Evolutionary conservation across 768 basidiomycete species (phyloP), one percentile per base, ranked within the genome.

Genomic region (Boletus pseudopeckii): DNA sequence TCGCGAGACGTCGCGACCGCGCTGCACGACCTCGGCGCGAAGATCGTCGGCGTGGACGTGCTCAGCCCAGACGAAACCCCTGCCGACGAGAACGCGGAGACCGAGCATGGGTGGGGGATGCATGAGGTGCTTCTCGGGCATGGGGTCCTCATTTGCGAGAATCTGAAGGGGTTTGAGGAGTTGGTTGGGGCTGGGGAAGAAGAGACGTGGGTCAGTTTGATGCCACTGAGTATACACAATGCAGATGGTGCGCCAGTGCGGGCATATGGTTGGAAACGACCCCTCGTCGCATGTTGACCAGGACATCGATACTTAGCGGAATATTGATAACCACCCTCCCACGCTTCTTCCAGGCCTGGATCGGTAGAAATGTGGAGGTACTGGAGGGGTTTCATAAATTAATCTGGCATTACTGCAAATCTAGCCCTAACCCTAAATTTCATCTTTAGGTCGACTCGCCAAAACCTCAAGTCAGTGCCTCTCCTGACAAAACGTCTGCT

Each of bases 181-280:
- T 62, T 88, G 32, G 52, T 60, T 13, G 45, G 33, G 18, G 67
- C 6, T 34, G 48, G 44, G 11, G 57, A 54, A 13, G 61, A 46
- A 15, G 65, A 70, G 20, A 76, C 73, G 64, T 71, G 75, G 50
- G 79, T 86, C 34, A 81, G 79, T 50, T 63, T 89, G 49, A 63
- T 83, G 37, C 87, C 87, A 0, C 63, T 90, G 46, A 81, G 74
- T 22, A 50, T 90, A n/a, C 71, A 70, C 5, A 78, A 75, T 1
- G 75, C 78, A 22, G 88, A 90, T 62, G 88, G 84, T 5, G 84
- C 85, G 14, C 88, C 88, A 1, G 72, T 87, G n/a, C 76, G 88
- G 56, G 88, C 86, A 5, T 82, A 82, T 55, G 88, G 82, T 8
- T 83, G 78, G 80, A 65, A 40, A 45, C 53, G 57, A 45, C 24